Base-by-base conservation (phyloP, 805 yeast species). In the Tetrapisispora arboricola region DNA sequence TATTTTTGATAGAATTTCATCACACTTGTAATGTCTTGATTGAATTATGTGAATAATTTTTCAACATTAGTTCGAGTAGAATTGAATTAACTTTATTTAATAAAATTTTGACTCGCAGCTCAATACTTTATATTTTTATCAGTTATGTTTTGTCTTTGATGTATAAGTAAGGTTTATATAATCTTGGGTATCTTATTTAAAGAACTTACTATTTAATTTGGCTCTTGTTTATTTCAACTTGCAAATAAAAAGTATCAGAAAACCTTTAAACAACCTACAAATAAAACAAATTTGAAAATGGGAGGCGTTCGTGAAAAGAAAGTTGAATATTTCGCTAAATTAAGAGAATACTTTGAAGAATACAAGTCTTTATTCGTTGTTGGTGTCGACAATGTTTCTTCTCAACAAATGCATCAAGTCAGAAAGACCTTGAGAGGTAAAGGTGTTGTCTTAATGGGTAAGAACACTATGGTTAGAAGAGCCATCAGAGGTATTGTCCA, bases 401-500 rank as follows among this genome's bases (percentile, higher is more conserved):
- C 99, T 60, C 98, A 92, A 79, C 98, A 92, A 77, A 88, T 92
- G 96, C 99, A 92, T 77, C 95, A 92, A 80, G 79, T 87, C 77
- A 87, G 99, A 84, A 87, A 84, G 79, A 72, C 86, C 55, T 81
- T 92, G 65, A 87, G 99, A 77, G 84, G 86, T 58, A 83, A 79
- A 48, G 98, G 92, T 65, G 92, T 84, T 58, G 88, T 92, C 58
- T 76, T 92, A 65, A 92, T 92, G 98, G 99, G 99, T 78, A 92
- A 92, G 84, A 92, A 92, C 96, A 92, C 99, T 80, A 90, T 92
- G 97, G 95, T 92, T 58, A 86, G 99, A 78, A 87, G 97, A 76
- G 99, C 98, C 67, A 75, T 92, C 78, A 87, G 98, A 76, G 92
- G 87, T 63, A 85, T 86, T 81, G 66, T 88, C 58, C 41, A 80